phyloP scores from a whole-genome alignment of 371 early-diverging fungal genomes.

The Rhizomucor pusillus region DNA sequence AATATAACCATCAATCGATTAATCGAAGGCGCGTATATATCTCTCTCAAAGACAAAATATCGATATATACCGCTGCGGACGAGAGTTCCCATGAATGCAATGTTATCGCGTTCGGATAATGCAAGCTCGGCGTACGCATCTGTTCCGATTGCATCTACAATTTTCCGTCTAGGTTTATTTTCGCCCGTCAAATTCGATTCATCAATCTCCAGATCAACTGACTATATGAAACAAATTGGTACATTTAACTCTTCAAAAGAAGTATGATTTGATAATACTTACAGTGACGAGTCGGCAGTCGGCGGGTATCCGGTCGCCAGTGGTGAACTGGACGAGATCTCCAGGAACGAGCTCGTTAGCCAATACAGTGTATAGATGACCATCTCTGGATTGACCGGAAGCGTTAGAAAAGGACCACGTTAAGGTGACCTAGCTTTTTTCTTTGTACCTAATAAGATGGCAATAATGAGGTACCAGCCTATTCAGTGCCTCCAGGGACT shows the following conservation, averaged over 20 bases:
- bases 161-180: slow-evolving; percentile 74
- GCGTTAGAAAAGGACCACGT: not conserved
- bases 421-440: not conserved
- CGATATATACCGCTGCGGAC: slow-evolving; percentile 66
- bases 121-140: slow-evolving; percentile 52
- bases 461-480: slow-evolving; percentile 86
- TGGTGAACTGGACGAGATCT: slow-evolving; percentile 75
- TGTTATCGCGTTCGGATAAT: slow-evolving; percentile 77
- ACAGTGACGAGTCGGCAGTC: slow-evolving; percentile 74
- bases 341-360: slow-evolving; percentile 84
- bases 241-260: not conserved
- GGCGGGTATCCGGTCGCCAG: slow-evolving; percentile 91
- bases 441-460: slow-evolving; percentile 70
- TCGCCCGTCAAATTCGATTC: slow-evolving; percentile 92
- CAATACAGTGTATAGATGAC: slow-evolving; percentile 50
- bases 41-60: too few species aligned
- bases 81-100: slow-evolving; percentile 89
- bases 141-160: slow-evolving; percentile 50
- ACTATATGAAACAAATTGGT: slow-evolving; percentile 24
- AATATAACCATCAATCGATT: too few species aligned
- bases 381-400: slow-evolving; percentile 46
- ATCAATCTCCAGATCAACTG: slow-evolving; percentile 79
- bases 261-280: slow-evolving; percentile 10
- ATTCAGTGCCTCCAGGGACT: slow-evolving; percentile 83
- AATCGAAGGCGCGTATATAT: too few species aligned